Conservation (phyloP, 106 monocot species). For the Vanilla planifolia region DNA sequence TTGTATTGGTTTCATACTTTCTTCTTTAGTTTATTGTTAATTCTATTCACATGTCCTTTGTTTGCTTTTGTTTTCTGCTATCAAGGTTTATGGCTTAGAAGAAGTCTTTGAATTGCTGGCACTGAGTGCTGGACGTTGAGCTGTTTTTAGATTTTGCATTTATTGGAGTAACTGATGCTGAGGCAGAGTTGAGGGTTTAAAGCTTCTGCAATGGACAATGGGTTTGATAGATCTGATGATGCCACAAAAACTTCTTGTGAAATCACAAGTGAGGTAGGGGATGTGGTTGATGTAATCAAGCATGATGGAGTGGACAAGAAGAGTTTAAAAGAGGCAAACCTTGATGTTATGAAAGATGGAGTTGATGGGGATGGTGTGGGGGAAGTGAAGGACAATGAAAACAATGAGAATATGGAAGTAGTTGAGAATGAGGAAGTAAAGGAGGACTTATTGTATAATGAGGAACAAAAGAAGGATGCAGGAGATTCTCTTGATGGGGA, state of each 20-base stretch:
- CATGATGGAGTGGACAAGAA: background rate
- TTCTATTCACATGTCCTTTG: background rate
- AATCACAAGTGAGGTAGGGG: background rate
- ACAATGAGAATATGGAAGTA: background rate
- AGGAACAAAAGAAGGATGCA: background rate
- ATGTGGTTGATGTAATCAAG: background rate
- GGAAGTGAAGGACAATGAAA: slow-evolving; percentile 4
- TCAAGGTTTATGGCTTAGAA: slow-evolving; percentile 1
- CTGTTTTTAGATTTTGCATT: background rate
- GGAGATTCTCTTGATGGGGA: background rate
- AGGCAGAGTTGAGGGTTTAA: background rate
- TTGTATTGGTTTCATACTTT: background rate
- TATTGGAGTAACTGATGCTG: slow-evolving; percentile 7
- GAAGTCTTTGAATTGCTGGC: background rate
- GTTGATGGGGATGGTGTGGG: background rate
- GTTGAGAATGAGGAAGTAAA: background rate
- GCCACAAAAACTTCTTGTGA: background rate
- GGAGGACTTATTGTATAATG: background rate
- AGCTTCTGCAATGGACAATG: background rate
- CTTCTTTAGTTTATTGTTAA: too few relatives aligned
- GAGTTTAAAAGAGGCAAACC: background rate
- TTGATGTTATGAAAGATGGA: slow-evolving; percentile 1
- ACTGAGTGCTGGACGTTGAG: background rate
- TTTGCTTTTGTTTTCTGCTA: slow-evolving; percentile 4
- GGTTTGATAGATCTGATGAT: slow-evolving; percentile 4